Percentiles rank a stretch among this genome's conserved stretches.
phyloP scores from a whole-genome alignment of 768 basidiomycete genomes.

The Russula vinacea region DNA sequence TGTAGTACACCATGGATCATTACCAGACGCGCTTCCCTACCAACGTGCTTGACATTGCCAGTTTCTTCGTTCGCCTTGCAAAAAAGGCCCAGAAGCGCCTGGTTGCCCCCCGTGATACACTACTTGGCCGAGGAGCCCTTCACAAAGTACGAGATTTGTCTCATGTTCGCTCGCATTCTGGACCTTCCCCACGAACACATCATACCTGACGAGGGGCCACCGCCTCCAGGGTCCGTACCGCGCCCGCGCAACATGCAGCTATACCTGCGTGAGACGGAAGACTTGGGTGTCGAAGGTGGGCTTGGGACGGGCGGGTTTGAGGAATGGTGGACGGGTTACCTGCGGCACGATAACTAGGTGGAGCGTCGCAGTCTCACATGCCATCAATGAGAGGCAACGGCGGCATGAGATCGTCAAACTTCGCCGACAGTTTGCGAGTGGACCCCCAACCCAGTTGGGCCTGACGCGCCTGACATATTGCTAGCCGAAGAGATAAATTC shows the following conservation, averaged over 20 bases:
- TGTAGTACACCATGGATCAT: conserved; percentile 93
- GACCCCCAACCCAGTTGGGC: too few species aligned
- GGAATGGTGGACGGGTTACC: conserved; percentile 73
- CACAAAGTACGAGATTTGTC: conserved; percentile 93
- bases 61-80: conserved; percentile 74
- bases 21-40: conserved; percentile 92
- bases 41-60: conserved; percentile 81
- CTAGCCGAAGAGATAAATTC: too few species aligned
- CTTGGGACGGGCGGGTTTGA: conserved; percentile 68
- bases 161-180: conserved; percentile 70
- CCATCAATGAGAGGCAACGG: too few species aligned
- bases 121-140: conserved; percentile 79
- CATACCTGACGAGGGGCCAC: conserved; percentile 64
- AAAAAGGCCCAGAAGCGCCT: conserved; percentile 38
- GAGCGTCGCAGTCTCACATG: too few species aligned
- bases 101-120: conserved; percentile 74
- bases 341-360: conserved; percentile 11
- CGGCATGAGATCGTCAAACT: too few species aligned
- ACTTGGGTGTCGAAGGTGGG: conserved; percentile 49
- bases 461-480: too few species aligned
- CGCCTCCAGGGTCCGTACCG: conserved; percentile 56
- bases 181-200: conserved; percentile 71
- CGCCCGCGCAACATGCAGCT: conserved; percentile 81
- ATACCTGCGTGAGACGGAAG: conserved; percentile 71
- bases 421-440: too few species aligned